These are phyloP conservation scores for Ophiostoma piceae DNA, from an alignment of 2,329 filamentous ascomycete genomes.

Conservation along the genomic window DNA sequence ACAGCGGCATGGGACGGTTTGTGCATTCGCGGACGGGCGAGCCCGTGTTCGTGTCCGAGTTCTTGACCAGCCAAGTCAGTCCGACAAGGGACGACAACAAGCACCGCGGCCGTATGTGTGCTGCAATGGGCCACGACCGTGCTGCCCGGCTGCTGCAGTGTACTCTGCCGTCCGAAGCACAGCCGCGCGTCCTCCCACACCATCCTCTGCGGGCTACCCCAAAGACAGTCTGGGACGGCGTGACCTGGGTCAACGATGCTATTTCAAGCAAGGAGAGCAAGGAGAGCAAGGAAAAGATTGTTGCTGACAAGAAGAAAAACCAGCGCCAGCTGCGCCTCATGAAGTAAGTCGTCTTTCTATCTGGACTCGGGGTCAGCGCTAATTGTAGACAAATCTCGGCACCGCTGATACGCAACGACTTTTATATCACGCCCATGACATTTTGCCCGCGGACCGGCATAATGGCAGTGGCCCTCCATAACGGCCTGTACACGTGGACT, in stretches of 20 bases:
- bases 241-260: constrained; percentile 36
- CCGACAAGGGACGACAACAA: constrained; percentile 53
- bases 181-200: not conserved
- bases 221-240: constrained; percentile 38
- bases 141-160: constrained; percentile 61
- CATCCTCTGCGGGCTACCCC: not conserved
- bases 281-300: not conserved
- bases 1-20: constrained; percentile 59
- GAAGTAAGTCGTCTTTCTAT: not conserved
- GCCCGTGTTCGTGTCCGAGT: constrained; percentile 54
- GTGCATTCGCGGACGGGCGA: constrained; percentile 69
- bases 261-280: not conserved
- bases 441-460: constrained; percentile 71
- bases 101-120: constrained; percentile 69
- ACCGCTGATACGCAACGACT: constrained; percentile 84
- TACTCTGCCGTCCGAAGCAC: constrained; percentile 27
- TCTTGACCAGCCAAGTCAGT: constrained; percentile 33
- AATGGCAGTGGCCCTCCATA: constrained; percentile 76
- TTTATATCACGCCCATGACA: constrained; percentile 86
- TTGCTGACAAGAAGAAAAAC: not conserved
- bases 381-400: constrained; percentile 76
- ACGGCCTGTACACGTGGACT: constrained; percentile 82
- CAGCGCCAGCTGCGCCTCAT: not conserved
- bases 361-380: no score
- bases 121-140: constrained; percentile 74